These are phyloP conservation scores for Epithemia pelagica DNA, from an alignment of 108 stramenopile species.

Conservation along the genomic window DNA sequence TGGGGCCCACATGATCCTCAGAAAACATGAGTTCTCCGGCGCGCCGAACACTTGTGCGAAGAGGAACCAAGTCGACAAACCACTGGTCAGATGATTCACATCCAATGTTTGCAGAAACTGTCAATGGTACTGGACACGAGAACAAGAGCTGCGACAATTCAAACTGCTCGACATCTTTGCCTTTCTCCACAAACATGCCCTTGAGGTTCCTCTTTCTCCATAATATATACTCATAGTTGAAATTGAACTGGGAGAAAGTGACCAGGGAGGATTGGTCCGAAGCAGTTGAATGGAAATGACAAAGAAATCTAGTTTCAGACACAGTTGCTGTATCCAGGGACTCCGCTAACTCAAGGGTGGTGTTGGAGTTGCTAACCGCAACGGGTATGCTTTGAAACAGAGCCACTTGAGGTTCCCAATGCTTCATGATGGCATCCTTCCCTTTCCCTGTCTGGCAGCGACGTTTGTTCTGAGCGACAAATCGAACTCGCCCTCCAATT, in stretches of 20 bases:
- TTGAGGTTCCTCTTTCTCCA: slow-evolving; percentile 36
- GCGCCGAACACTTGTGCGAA: slow-evolving; percentile 48
- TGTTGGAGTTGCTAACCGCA: slow-evolving; percentile 6
- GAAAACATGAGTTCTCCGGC: not conserved
- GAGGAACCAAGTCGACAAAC: slow-evolving; percentile 51
- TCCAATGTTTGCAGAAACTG: slow-evolving; percentile 28
- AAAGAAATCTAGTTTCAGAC: slow-evolving; percentile 25
- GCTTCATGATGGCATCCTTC: slow-evolving; percentile 29
- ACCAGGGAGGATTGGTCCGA: not conserved
- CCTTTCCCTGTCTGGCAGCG: slow-evolving; percentile 50
- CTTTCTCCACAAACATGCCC: slow-evolving; percentile 33
- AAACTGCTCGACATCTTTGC: slow-evolving; percentile 15
- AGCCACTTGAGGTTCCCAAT: slow-evolving; percentile 60
- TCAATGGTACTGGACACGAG: slow-evolving; percentile 41
- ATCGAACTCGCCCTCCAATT: slow-evolving; percentile 12
- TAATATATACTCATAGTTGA: slow-evolving; percentile 62
- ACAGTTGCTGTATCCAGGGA: slow-evolving; percentile 6
- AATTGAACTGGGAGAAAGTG: slow-evolving; percentile 49
- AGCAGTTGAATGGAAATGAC: slow-evolving; percentile 12
- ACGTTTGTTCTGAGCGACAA: slow-evolving; percentile 60
- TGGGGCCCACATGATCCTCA: slow-evolving; percentile 1
- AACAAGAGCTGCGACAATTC: slow-evolving; percentile 28
- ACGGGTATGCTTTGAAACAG: slow-evolving; percentile 63
- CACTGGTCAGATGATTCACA: slow-evolving; percentile 49
- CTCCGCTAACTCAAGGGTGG: not conserved